These are phyloP conservation scores for Capsella rubella DNA, from an alignment of 441 rosid species.

Conservation along the genomic window DNA sequence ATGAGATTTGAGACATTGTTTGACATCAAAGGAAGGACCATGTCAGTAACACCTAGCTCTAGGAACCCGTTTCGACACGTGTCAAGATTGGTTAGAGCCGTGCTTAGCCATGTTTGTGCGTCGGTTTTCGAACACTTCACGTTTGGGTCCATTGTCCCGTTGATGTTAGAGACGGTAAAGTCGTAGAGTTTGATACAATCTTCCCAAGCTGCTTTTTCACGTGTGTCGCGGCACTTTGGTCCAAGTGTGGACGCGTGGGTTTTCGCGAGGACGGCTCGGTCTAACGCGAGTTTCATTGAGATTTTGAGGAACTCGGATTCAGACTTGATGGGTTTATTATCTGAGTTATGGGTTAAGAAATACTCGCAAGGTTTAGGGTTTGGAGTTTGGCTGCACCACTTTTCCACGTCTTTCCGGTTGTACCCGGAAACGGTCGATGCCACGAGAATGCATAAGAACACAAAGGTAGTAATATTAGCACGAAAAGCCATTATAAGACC, in stretches of 20 bases:
- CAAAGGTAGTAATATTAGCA: conserved; percentile 36
- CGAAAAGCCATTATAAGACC: conserved; percentile 46
- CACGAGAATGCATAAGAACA: conserved; percentile 46
- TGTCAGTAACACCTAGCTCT: conserved; percentile 58
- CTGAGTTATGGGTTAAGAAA: conserved; percentile 51
- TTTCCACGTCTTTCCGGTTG: conserved; percentile 45
- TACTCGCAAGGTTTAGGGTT: conserved; percentile 69
- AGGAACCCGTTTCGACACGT: conserved; percentile 60
- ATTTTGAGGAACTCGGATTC: conserved; percentile 56
- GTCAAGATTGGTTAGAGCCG: conserved; percentile 67
- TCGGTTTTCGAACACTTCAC: conserved; percentile 52
- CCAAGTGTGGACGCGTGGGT: conserved; percentile 47
- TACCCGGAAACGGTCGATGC: conserved; percentile 49
- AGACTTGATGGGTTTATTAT: conserved; percentile 44
- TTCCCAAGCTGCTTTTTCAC: conserved; percentile 61
- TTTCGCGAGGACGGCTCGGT: conserved; percentile 53
- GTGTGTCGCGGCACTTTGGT: conserved; percentile 55
- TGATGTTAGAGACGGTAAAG: conserved; percentile 50
- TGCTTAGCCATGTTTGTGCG: conserved; percentile 71
- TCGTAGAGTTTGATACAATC: conserved; percentile 66
- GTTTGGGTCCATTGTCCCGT: conserved; percentile 49
- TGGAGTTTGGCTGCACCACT: conserved; percentile 68
- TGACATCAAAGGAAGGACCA: conserved; percentile 57
- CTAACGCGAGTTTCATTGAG: conserved; percentile 54
- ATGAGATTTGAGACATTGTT: conserved; percentile 65